Evolutionary conservation across 352 stramenopile genomes (phyloP).

Genomic region (Globisporangium rhizosaccharum): DNA sequence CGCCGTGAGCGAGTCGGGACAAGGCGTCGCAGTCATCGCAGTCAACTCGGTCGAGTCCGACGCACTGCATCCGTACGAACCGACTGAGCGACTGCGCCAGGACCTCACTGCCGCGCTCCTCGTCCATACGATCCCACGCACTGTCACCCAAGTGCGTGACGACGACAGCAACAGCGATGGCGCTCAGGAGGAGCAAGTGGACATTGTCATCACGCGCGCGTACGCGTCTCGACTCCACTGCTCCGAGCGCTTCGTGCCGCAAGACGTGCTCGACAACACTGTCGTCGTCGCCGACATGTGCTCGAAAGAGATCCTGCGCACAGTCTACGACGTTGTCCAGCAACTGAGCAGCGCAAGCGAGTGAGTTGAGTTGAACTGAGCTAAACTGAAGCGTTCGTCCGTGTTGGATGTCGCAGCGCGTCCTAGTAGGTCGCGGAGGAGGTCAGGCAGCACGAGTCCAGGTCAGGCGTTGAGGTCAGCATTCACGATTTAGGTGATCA

Average conservation of each 20-base stretch:
- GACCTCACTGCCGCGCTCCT: constrained; percentile 7
- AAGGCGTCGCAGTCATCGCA: constrained; percentile 1
- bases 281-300: constrained; percentile 13
- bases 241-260: constrained; percentile 1
- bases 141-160: not conserved
- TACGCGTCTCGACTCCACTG: constrained; percentile 7
- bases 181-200: not conserved
- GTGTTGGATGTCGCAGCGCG: no score
- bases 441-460: no score
- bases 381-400: no score
- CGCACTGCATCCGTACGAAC: constrained; percentile 14
- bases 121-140: not conserved
- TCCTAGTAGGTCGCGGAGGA: no score
- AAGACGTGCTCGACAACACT: constrained; percentile 6
- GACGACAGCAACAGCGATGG: not conserved
- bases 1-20: not conserved
- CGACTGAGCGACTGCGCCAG: constrained; percentile 9
- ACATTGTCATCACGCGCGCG: constrained; percentile 10
- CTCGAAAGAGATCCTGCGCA: constrained; percentile 14
- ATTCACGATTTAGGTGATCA: no score
- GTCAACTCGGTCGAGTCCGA: constrained; percentile 12
- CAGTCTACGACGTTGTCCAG: constrained; percentile 11
- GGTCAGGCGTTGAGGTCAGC: no score
- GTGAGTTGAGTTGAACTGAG: not conserved
- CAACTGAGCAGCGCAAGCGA: not conserved